phyloP scores from a whole-genome alignment of 176 grass and related monocot genomes.

The Pharus latifolius region DNA sequence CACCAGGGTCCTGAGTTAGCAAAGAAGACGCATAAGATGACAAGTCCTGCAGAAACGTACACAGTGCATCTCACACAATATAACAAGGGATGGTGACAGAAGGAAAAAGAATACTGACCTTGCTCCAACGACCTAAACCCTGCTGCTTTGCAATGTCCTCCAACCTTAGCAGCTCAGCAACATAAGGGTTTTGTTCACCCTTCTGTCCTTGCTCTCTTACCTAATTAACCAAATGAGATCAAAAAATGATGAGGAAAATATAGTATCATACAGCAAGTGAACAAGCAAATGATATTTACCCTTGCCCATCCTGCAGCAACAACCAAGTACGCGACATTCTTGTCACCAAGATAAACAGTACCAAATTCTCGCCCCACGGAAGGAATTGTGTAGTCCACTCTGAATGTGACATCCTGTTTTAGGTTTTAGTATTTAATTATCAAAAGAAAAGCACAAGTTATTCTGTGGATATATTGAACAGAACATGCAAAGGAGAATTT shows the following conservation, averaged over 20 bases:
- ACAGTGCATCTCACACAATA: background rate
- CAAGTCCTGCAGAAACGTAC: background rate
- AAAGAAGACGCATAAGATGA: slow-evolving; percentile 13
- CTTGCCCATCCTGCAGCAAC: slow-evolving; percentile 92
- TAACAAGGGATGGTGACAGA: background rate
- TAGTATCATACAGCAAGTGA: background rate
- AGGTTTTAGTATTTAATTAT: slow-evolving; percentile 9
- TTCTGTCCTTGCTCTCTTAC: slow-evolving; percentile 75
- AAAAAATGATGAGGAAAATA: background rate
- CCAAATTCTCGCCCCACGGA: slow-evolving; percentile 90
- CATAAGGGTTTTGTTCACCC: slow-evolving; percentile 54
- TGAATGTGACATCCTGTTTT: slow-evolving; percentile 80
- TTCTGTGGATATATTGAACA: background rate
- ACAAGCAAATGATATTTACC: slow-evolving; percentile 23
- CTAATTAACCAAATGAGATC: slow-evolving; percentile 28
- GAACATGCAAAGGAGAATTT: background rate
- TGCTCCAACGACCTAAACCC: slow-evolving; percentile 89
- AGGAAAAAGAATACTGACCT: slow-evolving; percentile 34
- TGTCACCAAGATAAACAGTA: slow-evolving; percentile 79
- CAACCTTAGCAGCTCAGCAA: slow-evolving; percentile 53
- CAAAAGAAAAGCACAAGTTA: background rate
- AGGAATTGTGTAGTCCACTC: slow-evolving; percentile 79
- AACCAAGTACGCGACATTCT: slow-evolving; percentile 68
- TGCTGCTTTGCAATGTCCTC: slow-evolving; percentile 91
- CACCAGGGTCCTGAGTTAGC: slow-evolving; percentile 55